Conservation (phyloP, 257 asterid genomes). For the Jacaranda copaia region DNA sequence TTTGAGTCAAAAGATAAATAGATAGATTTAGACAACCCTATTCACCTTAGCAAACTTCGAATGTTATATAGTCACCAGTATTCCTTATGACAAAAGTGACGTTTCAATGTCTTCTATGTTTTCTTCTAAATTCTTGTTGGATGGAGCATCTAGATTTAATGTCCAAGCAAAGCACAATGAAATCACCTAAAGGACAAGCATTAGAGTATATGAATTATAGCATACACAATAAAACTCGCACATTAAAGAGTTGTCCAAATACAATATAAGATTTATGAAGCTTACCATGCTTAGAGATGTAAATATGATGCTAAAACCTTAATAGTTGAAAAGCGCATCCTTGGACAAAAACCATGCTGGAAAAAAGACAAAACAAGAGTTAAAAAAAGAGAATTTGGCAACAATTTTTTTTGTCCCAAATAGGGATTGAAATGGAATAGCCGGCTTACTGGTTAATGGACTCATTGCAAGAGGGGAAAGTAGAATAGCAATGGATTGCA, state of each 20-base stretch:
- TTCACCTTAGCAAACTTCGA: no score
- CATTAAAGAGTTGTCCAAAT: background rate
- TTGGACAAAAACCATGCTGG: slow-evolving; percentile 87
- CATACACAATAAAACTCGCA: background rate
- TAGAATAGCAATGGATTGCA: slow-evolving; percentile 77
- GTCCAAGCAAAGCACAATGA: slow-evolving; percentile 72
- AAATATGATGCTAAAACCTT: slow-evolving; percentile 87
- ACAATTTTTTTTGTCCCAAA: background rate
- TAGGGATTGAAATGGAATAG: slow-evolving; percentile 13
- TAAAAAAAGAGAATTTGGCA: background rate
- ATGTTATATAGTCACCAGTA: background rate
- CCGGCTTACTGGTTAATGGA: slow-evolving; percentile 82
- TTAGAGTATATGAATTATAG: background rate
- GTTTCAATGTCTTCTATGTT: slow-evolving; percentile 62
- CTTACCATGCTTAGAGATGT: slow-evolving; percentile 87
- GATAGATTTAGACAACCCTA: no score
- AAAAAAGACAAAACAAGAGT: slow-evolving; percentile 36
- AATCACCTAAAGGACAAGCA: slow-evolving; percentile 50
- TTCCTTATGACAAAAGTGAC: slow-evolving; percentile 66
- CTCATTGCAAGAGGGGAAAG: slow-evolving; percentile 92
- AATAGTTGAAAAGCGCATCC: slow-evolving; percentile 85
- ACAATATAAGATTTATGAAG: background rate
- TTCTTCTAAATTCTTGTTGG: slow-evolving; percentile 41
- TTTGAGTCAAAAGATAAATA: no score
- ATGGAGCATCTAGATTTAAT: slow-evolving; percentile 52